These are phyloP conservation scores for Trifolium dubium DNA, from an alignment of 306 rosid species.

Conservation along the genomic window DNA sequence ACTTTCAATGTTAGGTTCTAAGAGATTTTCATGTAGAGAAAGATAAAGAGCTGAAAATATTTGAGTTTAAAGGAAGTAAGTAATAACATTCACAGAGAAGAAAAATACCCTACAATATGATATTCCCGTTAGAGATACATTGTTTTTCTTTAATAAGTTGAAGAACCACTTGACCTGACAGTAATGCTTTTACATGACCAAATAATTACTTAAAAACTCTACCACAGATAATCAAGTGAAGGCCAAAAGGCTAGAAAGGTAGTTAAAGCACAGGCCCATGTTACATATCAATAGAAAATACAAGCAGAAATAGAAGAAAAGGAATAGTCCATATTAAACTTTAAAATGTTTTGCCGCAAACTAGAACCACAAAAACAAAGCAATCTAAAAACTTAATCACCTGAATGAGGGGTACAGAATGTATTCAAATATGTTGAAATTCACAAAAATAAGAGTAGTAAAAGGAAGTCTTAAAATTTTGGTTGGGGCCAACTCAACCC, in stretches of 20 bases:
- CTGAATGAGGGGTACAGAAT: conserved; percentile 10
- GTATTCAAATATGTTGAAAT: conserved; percentile 11
- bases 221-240: neutral
- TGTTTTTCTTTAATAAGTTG: neutral
- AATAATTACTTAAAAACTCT: neutral
- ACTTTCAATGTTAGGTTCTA: conserved; percentile 8
- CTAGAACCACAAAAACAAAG: conserved; percentile 2
- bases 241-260: neutral
- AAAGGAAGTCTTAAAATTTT: neutral
- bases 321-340: neutral
- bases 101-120: conserved; percentile 9
- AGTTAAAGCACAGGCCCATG: conserved; percentile 6
- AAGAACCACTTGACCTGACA: conserved; percentile 23
- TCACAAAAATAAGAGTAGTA: conserved; percentile 13
- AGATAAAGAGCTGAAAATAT: conserved; percentile 19
- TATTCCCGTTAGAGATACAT: neutral
- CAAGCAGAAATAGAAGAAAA: conserved; percentile 16
- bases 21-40: neutral
- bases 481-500: no score
- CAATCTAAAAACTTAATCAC: conserved; percentile 25
- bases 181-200: neutral
- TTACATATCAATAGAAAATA: conserved; percentile 3
- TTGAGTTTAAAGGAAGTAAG: conserved; percentile 16
- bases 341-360: conserved; percentile 22
- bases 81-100: neutral